phyloP scores from a whole-genome alignment of 2,329 filamentous ascomycete species.

The Aspergillus bombycis region DNA sequence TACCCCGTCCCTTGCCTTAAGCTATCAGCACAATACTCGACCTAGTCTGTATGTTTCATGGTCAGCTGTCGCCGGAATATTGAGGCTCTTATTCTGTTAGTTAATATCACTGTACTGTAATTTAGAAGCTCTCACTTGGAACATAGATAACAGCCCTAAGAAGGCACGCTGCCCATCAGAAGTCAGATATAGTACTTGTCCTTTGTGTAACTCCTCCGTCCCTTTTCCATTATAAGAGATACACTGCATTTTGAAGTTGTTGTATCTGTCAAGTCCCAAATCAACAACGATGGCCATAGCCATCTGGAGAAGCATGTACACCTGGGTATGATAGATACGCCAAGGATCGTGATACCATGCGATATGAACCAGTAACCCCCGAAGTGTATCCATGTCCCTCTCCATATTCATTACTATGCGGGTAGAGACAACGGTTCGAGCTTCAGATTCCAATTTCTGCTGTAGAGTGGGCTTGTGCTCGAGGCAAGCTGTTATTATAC shows the following conservation, averaged over 20 bases:
- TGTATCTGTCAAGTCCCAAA: constrained; percentile 9
- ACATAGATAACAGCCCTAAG: constrained; percentile 11
- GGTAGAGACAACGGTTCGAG: constrained; percentile 3
- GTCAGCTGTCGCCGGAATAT: constrained; percentile 12
- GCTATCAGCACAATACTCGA: constrained; percentile 9
- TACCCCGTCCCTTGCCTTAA: constrained; percentile 8
- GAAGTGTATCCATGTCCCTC: constrained; percentile 9
- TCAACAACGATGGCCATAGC: constrained; percentile 8
- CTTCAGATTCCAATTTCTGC: constrained; percentile 5
- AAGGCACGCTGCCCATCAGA: constrained; percentile 7
- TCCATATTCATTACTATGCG: constrained; percentile 8
- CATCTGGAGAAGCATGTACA: constrained; percentile 11
- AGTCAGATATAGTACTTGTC: constrained; percentile 9
- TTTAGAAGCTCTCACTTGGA: constrained; percentile 10
- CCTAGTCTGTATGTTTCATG: constrained; percentile 10
- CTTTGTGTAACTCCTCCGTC: neutral
- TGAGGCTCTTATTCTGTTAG: constrained; percentile 8
- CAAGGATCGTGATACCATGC: constrained; percentile 10
- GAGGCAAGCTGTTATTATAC: constrained; percentile 9
- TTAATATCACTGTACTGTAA: neutral
- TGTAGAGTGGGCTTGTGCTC: constrained; percentile 9
- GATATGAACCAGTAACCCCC: constrained; percentile 7
- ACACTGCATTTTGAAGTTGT: constrained; percentile 8
- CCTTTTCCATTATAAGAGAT: constrained; percentile 1
- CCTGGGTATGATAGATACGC: constrained; percentile 7